Base-by-base conservation (phyloP, 108 stramenopile species). In the Discostella pseudostelligera region DNA sequence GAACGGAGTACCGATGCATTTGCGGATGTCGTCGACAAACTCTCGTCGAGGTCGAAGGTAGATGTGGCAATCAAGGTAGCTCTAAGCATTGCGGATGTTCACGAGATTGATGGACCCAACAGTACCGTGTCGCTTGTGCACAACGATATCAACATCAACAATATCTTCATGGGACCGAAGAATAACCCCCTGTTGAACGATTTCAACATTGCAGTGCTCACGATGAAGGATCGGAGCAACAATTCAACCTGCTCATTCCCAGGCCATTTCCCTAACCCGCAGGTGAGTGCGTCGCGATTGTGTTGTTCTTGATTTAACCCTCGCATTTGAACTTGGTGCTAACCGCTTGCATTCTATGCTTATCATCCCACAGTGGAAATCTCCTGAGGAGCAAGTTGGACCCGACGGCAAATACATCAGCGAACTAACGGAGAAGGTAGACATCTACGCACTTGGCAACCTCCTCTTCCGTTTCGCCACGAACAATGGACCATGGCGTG, bases 61-160 rank as follows among this genome's bases (percentile, higher is more conserved):
- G 39, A 44, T 39, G 42, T 70, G 56, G 86, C 84, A 16, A 55
- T 67, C 55, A 71, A 84, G 57, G 54, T 90, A 3, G 84, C 89
- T 1, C 55, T 43, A 39, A 85, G 83, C 9, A 39, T 90, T 35
- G 76, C 80, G n/a, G 84, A 82, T 53, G 65, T 87, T 3, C 89
- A 90, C 80, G 74, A 85, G 4, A 55, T 87, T 16, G 72, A 66
- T 49, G 67, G 70, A 20, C 39, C 21, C 3, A 53, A 36, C 4
- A 59, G 22, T 20, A 62, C 51, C 9, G 72, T 50, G 12, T 59
- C 65, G 2, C 43, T 76, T 3, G 76, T 77, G 12, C 80, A 81
- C 62, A 81, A 81, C 58, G 80, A 81, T 39, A 65, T 81, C 12
- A 81, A 81, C 24, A 17, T 58, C 8, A 53, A 63, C 35, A 81